Conservation (phyloP, 495 filamentous ascomycete genomes). For the Neurospora africana region DNA sequence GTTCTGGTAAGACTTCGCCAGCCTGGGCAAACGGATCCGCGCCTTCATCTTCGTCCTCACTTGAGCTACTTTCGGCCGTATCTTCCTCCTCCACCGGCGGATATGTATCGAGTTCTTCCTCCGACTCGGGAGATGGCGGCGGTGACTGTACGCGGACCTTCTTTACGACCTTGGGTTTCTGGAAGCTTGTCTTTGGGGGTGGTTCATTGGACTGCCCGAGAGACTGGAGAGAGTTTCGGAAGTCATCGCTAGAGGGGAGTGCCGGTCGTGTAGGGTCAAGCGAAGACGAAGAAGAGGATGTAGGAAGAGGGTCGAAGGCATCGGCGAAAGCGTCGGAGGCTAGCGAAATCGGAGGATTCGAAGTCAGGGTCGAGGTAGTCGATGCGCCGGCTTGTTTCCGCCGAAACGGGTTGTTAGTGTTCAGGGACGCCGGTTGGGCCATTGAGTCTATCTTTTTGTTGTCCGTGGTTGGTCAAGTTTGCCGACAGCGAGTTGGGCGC, state of each 20-base stretch:
- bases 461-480: neutral
- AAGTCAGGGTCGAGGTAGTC: slow-evolving; percentile 4
- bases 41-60: slow-evolving; percentile 5
- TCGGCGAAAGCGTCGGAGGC: slow-evolving; percentile 1
- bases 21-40: neutral
- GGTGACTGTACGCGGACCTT: slow-evolving; percentile 48
- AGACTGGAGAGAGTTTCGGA: slow-evolving; percentile 18
- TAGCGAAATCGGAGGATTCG: slow-evolving; percentile 6
- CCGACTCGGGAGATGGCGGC: slow-evolving; percentile 39
- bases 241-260: slow-evolving; percentile 19
- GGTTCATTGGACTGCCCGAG: slow-evolving; percentile 20
- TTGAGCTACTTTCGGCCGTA: slow-evolving; percentile 13
- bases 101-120: slow-evolving; percentile 22
- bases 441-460: slow-evolving; percentile 8
- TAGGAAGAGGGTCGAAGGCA: slow-evolving; percentile 8
- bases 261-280: slow-evolving; percentile 1
- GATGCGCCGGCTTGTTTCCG: slow-evolving; percentile 21
- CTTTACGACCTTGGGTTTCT: slow-evolving; percentile 39
- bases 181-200: slow-evolving; percentile 30
- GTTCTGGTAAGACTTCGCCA: neutral
- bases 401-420: slow-evolving; percentile 40
- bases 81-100: slow-evolving; percentile 19
- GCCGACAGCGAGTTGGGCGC: neutral
- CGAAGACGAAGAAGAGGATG: slow-evolving; percentile 1
- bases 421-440: slow-evolving; percentile 24